Evolutionary conservation across 306 rosid species (phyloP).

Genomic region (Prunus kanzakura): DNA sequence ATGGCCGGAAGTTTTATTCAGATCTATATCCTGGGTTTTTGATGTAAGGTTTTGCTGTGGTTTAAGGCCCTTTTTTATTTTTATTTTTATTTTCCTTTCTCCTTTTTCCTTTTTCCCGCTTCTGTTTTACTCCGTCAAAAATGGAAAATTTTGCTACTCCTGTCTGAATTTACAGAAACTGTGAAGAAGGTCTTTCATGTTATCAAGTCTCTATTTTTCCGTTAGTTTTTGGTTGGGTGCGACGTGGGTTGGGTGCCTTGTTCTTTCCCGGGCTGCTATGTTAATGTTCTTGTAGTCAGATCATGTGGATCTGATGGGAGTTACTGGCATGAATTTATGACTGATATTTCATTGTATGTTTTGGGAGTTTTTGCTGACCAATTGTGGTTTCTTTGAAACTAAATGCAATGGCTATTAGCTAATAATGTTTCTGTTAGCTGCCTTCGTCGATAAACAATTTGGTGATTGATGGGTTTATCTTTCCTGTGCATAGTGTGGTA

Average conservation of each 20-base stretch:
- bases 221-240: background rate
- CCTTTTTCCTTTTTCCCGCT: background rate
- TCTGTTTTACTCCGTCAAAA: conserved; percentile 5
- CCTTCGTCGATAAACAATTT: background rate
- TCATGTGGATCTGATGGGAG: conserved; percentile 34
- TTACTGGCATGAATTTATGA: background rate
- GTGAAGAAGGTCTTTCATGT: conserved; percentile 4
- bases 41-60: conserved; percentile 36
- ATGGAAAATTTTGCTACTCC: background rate
- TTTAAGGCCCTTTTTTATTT: conserved; percentile 25
- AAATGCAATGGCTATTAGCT: conserved; percentile 7
- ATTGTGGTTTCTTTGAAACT: conserved; percentile 4
- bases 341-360: background rate
- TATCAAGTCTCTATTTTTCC: background rate
- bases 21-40: conserved; percentile 22
- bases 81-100: background rate
- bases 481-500: background rate
- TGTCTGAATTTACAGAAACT: conserved; percentile 12
- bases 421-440: background rate
- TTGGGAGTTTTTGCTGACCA: background rate
- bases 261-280: background rate
- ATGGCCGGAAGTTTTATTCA: conserved; percentile 5
- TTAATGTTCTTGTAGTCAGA: background rate
- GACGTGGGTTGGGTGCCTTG: no score
- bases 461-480: background rate